Percentiles rank a stretch among this genome's conserved stretches.
These are phyloP conservation scores for Daedaleopsis sinensis DNA, from an alignment of 768 basidiomycete species.

Conservation along the genomic window DNA sequence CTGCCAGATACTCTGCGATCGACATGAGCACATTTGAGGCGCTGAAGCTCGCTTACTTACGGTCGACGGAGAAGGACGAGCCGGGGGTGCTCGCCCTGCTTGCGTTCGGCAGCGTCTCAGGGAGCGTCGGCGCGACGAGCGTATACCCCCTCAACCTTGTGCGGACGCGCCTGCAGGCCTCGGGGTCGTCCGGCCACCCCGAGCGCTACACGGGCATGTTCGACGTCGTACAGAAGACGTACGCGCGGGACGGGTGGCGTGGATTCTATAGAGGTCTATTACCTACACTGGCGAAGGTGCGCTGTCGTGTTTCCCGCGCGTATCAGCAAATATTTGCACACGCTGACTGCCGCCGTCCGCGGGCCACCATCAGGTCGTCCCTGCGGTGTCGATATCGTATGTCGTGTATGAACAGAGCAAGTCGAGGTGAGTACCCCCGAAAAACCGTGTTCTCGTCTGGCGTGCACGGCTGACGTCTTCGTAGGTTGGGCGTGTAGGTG, in stretches of 20 bases:
- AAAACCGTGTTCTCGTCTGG: conserved; percentile 5
- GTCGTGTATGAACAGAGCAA: conserved; percentile 91
- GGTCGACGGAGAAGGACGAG: conserved; percentile 86
- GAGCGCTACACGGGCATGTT: conserved; percentile 85
- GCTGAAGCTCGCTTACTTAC: conserved; percentile 86
- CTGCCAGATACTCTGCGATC: conserved; percentile 83
- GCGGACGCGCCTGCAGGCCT: conserved; percentile 93
- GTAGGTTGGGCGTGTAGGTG: conserved; percentile 54
- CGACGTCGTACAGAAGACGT: conserved; percentile 84
- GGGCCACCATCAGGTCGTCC: conserved; percentile 68
- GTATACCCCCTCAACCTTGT: conserved; percentile 94
- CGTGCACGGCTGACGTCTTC: neutral
- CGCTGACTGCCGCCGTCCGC: neutral
- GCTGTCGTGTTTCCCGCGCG: conserved; percentile 19
- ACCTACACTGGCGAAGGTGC: conserved; percentile 89
- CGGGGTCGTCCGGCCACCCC: conserved; percentile 94
- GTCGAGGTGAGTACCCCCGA: conserved; percentile 55
- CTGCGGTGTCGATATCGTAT: conserved; percentile 96
- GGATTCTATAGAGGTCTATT: conserved; percentile 94
- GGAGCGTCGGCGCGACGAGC: conserved; percentile 90
- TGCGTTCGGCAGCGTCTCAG: conserved; percentile 90
- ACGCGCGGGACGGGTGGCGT: conserved; percentile 85
- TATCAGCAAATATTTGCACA: conserved; percentile 8
- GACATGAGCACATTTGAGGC: conserved; percentile 99
- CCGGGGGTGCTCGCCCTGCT: conserved; percentile 86